Evolutionary conservation across 2,329 filamentous ascomycete species (phyloP), one percentile per base, ranked within the genome.

Genomic region (Pseudocercospora fuligena): DNA sequence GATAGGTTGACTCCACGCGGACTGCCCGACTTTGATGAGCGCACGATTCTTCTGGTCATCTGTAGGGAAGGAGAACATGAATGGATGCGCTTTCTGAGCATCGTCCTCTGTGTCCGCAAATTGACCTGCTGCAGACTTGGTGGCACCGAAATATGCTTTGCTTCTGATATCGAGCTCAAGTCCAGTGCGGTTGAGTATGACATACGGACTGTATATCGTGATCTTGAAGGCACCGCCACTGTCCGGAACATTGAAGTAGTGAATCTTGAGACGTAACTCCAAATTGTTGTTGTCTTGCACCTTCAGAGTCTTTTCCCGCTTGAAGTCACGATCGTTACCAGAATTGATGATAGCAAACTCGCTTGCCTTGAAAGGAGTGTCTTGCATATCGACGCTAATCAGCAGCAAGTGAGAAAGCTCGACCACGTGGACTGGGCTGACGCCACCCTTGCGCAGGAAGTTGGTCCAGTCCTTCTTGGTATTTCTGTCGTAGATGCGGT

Each of bases 401-500:
- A 99, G 84, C 2, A 99, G 85, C 8, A 99, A 84, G 79, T 98
- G 96, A 0, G 94, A 97, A 21, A 99, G 84, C 80, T 99, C 94
- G 19, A 98, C 94, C 9, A 98, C 94, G 77, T 99, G 95, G 0
- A 99, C 94, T 0, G 96, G 96, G 77, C 95, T 99, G 64, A 98
- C 90, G 14, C 96, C 96, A 27, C 96, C 95, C 79, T 97, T 98
- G 65, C 95, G 89, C 56, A 99, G 82, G 81, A 99, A 99, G 78
- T 99, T 99, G 4, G 93, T 96, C 95, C 95, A 99, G 78, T 99
- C 95, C 78, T 96, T 97, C 84, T 94, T 96, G 0, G 94, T 97
- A 78, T 97, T 96, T 82, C 96, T 97, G 82, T 99, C 95, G 76
- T 98, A 99, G 63, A 99, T 98, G 63, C 94, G 89, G 79, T 99